Percentiles rank a stretch among this genome's conserved stretches.
These are phyloP conservation scores for Podila minutissima DNA, from an alignment of 192 early-diverging fungal genomes.

Conservation along the genomic window DNA sequence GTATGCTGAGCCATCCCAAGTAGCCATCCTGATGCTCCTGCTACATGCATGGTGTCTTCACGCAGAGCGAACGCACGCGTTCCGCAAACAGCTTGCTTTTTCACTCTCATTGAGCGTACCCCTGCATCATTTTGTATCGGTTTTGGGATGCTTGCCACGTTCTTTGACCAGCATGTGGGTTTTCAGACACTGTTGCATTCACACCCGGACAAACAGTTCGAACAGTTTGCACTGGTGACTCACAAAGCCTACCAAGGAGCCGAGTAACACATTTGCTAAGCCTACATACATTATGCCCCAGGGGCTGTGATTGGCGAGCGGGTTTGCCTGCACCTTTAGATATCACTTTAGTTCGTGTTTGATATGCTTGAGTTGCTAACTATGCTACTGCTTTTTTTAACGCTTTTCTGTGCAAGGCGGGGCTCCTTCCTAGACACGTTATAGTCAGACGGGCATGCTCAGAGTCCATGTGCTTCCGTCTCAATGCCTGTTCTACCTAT, in stretches of 20 bases:
- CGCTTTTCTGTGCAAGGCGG: not conserved
- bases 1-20: constrained; percentile 16
- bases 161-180: constrained; percentile 7
- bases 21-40: constrained; percentile 11
- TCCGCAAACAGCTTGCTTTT: constrained; percentile 13
- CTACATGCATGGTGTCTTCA: constrained; percentile 13
- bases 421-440: too few species aligned
- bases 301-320: constrained; percentile 1
- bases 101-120: constrained; percentile 16
- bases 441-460: too few species aligned
- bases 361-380: not conserved
- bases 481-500: too few species aligned
- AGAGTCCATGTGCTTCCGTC: too few species aligned
- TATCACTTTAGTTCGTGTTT: not conserved
- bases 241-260: not conserved
- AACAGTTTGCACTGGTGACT: constrained; percentile 4
- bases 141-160: not conserved
- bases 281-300: constrained; percentile 4
- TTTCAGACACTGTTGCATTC: too few species aligned
- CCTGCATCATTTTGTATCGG: constrained; percentile 9
- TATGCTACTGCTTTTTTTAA: not conserved
- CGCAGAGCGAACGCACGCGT: not conserved
- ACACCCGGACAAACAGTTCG: constrained; percentile 8
- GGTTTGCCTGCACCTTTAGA: not conserved
- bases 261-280: not conserved